These are phyloP conservation scores for Paspalum notatum DNA, from an alignment of 176 grass and related monocot genomes.

Conservation along the genomic window DNA sequence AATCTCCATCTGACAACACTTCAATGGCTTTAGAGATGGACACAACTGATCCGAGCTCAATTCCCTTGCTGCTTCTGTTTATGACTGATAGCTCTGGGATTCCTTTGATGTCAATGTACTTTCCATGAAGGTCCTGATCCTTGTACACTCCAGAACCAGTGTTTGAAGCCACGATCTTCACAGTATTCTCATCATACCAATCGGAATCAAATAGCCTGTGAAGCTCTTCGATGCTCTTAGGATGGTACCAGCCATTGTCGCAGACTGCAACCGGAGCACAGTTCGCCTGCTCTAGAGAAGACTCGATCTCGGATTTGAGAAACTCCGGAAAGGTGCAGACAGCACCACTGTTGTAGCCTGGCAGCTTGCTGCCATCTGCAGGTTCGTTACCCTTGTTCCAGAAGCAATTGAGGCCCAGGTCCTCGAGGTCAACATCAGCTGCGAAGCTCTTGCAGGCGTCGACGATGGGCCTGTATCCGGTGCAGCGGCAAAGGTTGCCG, in stretches of 20 bases:
- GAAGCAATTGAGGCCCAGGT: slow-evolving; percentile 87
- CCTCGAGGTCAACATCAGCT: slow-evolving; percentile 76
- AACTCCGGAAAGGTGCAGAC: slow-evolving; percentile 78
- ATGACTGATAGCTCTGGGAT: slow-evolving; percentile 70
- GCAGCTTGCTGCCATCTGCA: slow-evolving; percentile 45
- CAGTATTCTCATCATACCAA: slow-evolving; percentile 36
- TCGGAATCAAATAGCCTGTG: slow-evolving; percentile 47
- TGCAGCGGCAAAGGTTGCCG: slow-evolving; percentile 85
- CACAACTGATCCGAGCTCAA: slow-evolving; percentile 69
- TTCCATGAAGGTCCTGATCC: slow-evolving; percentile 61
- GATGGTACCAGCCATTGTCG: slow-evolving; percentile 52
- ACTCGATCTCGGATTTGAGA: slow-evolving; percentile 79
- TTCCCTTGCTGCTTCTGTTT: slow-evolving; percentile 49
- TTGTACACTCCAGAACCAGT: slow-evolving; percentile 80
- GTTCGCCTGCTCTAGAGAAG: background rate
- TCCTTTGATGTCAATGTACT: slow-evolving; percentile 73
- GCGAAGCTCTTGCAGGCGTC: slow-evolving; percentile 93
- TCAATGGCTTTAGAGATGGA: slow-evolving; percentile 76
- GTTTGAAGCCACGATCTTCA: slow-evolving; percentile 79
- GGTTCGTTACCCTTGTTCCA: slow-evolving; percentile 61
- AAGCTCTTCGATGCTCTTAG: slow-evolving; percentile 65
- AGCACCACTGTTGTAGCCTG: slow-evolving; percentile 27
- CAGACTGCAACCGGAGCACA: background rate
- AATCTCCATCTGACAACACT: slow-evolving; percentile 48
- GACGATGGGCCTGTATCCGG: slow-evolving; percentile 69